These are phyloP conservation scores for Epichloe aotearoae DNA, from an alignment of 2,329 filamentous ascomycete species.

Conservation along the genomic window DNA sequence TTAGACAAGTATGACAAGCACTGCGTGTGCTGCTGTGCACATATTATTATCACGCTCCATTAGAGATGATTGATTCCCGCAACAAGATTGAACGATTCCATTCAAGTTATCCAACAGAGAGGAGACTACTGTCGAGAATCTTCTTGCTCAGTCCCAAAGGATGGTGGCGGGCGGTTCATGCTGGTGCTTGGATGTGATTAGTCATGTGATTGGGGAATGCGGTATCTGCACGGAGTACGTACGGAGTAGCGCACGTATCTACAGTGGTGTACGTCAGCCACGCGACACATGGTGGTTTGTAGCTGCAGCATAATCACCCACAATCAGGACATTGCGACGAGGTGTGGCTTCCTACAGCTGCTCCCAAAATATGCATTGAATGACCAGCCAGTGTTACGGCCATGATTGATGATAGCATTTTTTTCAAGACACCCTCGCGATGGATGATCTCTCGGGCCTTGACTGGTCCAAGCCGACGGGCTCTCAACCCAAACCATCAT, in stretches of 20 bases:
- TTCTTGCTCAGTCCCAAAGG: too few relatives aligned
- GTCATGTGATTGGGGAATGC: background rate
- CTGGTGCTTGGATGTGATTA: background rate
- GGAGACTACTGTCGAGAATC: too few relatives aligned
- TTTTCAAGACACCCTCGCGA: constrained; percentile 18
- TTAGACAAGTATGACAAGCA: too few relatives aligned
- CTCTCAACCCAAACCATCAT: constrained; percentile 22
- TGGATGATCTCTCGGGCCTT: constrained; percentile 50
- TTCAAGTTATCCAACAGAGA: too few relatives aligned
- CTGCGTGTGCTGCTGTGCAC: too few relatives aligned
- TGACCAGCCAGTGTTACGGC: constrained; percentile 5
- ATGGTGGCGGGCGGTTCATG: too few relatives aligned
- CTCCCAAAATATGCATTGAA: constrained; percentile 2
- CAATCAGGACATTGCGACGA: background rate
- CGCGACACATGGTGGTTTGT: background rate
- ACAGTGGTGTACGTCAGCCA: background rate
- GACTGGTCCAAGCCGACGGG: constrained; percentile 39
- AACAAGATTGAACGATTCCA: too few relatives aligned
- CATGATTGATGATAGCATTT: constrained; percentile 1
- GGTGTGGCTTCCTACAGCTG: background rate
- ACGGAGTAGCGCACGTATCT: background rate
- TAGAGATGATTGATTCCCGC: too few relatives aligned
- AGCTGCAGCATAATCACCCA: background rate
- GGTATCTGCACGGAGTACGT: too few relatives aligned
- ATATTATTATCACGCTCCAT: too few relatives aligned